These are phyloP conservation scores for Senecio squalidus DNA, from an alignment of 140 eudicot genomes.

Conservation along the genomic window DNA sequence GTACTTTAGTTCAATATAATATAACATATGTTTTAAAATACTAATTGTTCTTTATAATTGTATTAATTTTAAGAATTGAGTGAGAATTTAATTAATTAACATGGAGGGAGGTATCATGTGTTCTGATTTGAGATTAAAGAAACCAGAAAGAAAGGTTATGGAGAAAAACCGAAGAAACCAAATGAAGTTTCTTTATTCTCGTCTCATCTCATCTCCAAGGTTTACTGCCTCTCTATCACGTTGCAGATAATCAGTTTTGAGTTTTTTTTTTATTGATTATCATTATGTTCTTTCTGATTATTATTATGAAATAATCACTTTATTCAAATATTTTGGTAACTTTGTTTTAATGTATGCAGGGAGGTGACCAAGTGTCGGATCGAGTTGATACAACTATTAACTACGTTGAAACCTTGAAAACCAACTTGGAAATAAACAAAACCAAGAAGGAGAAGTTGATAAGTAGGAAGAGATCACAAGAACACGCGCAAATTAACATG, in stretches of 20 bases:
- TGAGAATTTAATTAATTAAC: no score
- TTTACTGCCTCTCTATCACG: not conserved
- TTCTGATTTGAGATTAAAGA: not conserved
- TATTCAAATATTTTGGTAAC: not conserved
- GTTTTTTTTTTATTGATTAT: not conserved
- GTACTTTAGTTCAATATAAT: no score
- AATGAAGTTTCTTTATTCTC: constrained; percentile 37
- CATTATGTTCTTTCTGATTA: not conserved
- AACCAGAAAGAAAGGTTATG: constrained; percentile 29
- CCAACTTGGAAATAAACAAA: constrained; percentile 28
- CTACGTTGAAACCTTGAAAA: constrained; percentile 43
- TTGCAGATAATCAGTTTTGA: no score
- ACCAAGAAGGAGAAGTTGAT: constrained; percentile 31
- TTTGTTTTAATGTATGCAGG: constrained; percentile 24
- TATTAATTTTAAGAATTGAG: no score
- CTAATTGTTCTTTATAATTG: no score
- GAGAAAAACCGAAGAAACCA: constrained; percentile 48
- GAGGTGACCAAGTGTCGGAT: constrained; percentile 32
- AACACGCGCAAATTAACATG: not conserved
- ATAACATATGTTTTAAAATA: no score
- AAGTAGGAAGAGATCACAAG: constrained; percentile 18
- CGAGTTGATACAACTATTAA: constrained; percentile 46
- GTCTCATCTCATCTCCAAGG: constrained; percentile 42
- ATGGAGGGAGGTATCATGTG: not conserved
- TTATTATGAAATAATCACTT: no score